A percentile compares a stretch with the other conserved stretches of the same genome.
Conservation (phyloP, 805 yeast species). For the Metschnikowia koreensis region DNA sequence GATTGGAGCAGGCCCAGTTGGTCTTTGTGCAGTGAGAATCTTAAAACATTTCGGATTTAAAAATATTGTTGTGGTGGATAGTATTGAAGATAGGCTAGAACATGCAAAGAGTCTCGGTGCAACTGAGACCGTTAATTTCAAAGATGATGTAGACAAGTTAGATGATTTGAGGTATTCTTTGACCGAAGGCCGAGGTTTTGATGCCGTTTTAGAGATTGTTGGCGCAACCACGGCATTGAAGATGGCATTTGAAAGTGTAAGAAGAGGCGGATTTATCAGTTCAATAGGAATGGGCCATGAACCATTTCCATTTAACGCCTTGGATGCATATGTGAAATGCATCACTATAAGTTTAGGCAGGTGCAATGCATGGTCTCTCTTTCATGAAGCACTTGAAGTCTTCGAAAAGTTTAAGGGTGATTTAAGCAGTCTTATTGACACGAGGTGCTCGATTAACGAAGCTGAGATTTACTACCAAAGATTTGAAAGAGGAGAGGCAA, state of each 20-base stretch:
- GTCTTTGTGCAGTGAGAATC: slow-evolving; percentile 49
- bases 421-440: slow-evolving; percentile 53
- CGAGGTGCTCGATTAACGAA: slow-evolving; percentile 43
- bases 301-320: slow-evolving; percentile 52
- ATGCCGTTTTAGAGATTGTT: slow-evolving; percentile 59
- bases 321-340: slow-evolving; percentile 58
- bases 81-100: slow-evolving; percentile 45
- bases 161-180: slow-evolving; percentile 30
- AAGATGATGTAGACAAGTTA: slow-evolving; percentile 29
- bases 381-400: slow-evolving; percentile 48
- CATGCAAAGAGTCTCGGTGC: slow-evolving; percentile 51
- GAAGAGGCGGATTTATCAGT: slow-evolving; percentile 57
- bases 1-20: slow-evolving; percentile 62
- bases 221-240: slow-evolving; percentile 53
- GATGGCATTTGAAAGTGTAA: slow-evolving; percentile 51
- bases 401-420: slow-evolving; percentile 43
- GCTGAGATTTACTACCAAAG: slow-evolving; percentile 47
- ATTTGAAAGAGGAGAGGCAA: slow-evolving; percentile 53
- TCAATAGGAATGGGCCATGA: slow-evolving; percentile 63
- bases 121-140: slow-evolving; percentile 43
- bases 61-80: slow-evolving; percentile 48
- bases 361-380: slow-evolving; percentile 60
- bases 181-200: slow-evolving; percentile 52
- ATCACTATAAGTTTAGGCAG: slow-evolving; percentile 59
- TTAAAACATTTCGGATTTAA: slow-evolving; percentile 45